These are phyloP conservation scores for Colletotrichum sp. DNA, from an alignment of 2,329 filamentous ascomycete species.

Conservation along the genomic window DNA sequence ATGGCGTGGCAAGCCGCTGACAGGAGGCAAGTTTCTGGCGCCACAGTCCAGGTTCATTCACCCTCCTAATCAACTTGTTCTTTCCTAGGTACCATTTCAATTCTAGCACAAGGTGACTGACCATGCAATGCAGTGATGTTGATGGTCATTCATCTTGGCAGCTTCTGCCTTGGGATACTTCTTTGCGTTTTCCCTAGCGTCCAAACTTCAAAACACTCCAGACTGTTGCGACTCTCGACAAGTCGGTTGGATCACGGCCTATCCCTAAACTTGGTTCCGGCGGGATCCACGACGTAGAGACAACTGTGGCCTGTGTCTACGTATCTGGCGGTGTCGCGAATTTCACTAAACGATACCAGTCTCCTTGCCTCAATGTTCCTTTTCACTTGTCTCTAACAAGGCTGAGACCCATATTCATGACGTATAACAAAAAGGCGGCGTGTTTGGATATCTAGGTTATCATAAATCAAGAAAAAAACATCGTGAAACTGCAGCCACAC, in stretches of 20 bases:
- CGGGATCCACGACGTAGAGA: no score
- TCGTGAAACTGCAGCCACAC: background rate
- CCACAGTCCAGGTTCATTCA: background rate
- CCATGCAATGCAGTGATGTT: background rate
- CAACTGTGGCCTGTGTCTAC: no score
- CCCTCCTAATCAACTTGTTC: background rate
- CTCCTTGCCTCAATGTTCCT: no score
- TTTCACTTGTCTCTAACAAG: no score
- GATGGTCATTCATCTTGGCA: background rate
- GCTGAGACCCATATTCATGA: no score
- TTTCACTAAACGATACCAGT: no score
- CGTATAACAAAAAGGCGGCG: background rate
- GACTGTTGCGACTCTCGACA: no score
- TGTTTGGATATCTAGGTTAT: background rate
- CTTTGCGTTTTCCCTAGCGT: background rate
- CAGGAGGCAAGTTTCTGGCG: background rate
- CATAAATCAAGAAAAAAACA: background rate
- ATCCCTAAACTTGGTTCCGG: no score
- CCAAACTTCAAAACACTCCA: no score
- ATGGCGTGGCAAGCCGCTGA: background rate
- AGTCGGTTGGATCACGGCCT: no score
- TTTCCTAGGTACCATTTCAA: background rate
- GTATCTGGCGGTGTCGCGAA: no score
- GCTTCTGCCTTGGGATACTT: background rate
- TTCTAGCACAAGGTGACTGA: background rate